phyloP scores from a whole-genome alignment of 768 basidiomycete genomes.

The Pleurotus eryngii region DNA sequence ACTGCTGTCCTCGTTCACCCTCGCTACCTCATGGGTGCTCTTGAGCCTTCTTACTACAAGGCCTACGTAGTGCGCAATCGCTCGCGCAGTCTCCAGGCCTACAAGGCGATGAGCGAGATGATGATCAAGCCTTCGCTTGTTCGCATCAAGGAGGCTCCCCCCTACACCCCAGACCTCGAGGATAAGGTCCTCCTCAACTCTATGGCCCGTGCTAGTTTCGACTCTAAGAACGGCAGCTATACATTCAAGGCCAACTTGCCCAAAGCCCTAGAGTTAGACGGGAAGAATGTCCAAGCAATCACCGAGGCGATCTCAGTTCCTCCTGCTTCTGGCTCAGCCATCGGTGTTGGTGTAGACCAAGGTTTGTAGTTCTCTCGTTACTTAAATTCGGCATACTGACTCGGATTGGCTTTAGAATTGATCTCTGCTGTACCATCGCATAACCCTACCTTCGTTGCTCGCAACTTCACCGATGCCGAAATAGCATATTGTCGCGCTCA shows the following conservation, averaged over 20 bases:
- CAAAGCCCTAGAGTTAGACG: conserved; percentile 49
- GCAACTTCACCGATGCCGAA: conserved; percentile 93
- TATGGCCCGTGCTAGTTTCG: conserved; percentile 77
- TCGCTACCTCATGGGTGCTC: conserved; percentile 81
- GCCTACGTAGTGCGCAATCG: conserved; percentile 71
- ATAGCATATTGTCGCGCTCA: conserved; percentile 83
- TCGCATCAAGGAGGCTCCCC: conserved; percentile 91
- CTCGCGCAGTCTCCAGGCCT: conserved; percentile 64
- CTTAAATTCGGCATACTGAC: conserved; percentile 4
- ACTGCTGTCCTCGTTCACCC: conserved; percentile 87
- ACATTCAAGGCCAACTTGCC: conserved; percentile 68
- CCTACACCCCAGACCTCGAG: conserved; percentile 85
- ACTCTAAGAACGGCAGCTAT: conserved; percentile 84
- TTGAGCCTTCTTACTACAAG: conserved; percentile 76
- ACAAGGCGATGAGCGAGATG: conserved; percentile 93
- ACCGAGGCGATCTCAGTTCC: conserved; percentile 45
- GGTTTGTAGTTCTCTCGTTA: conserved; percentile 40
- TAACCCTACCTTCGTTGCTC: conserved; percentile 81
- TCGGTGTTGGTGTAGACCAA: conserved; percentile 89
- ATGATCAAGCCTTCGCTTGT: conserved; percentile 93
- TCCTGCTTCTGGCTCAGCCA: conserved; percentile 32
- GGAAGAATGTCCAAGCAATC: conserved; percentile 66
- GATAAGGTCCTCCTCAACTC: conserved; percentile 87
- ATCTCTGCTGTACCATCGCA: conserved; percentile 89
- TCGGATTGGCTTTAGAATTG: conserved; percentile 50